Percentiles rank a stretch among this genome's conserved stretches.
phyloP scores from a whole-genome alignment of 2,329 filamentous ascomycete genomes.

The Fusarium nanum region DNA sequence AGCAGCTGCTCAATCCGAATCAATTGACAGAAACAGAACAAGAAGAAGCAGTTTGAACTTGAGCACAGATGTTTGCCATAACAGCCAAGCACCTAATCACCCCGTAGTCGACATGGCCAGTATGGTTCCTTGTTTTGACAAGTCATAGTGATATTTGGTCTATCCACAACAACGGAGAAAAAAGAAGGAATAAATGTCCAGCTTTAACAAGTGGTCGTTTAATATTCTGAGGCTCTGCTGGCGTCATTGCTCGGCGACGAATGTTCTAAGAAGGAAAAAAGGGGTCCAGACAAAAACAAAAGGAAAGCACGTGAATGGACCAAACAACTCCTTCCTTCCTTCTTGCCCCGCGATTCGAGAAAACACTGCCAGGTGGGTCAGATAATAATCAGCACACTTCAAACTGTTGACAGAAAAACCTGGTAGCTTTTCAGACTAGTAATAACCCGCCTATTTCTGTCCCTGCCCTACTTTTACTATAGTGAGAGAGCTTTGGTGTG shows the following conservation, averaged over 20 bases:
- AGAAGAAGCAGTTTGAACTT: not conserved
- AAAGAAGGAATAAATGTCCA: not conserved
- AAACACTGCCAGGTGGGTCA: no score
- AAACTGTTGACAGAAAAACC: no score
- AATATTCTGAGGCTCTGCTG: not conserved
- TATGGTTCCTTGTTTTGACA: not conserved
- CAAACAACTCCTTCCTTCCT: constrained; percentile 30
- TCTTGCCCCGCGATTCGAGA: constrained; percentile 32
- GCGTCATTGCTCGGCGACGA: not conserved
- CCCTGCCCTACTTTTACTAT: no score
- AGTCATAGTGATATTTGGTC: not conserved
- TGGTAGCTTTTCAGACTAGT: no score
- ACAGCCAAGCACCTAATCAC: not conserved
- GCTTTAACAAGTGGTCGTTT: not conserved
- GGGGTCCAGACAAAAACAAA: constrained; percentile 12
- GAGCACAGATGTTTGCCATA: not conserved
- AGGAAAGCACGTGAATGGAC: constrained; percentile 29
- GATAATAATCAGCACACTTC: no score
- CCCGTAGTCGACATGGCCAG: not conserved
- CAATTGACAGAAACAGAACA: not conserved
- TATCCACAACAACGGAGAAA: not conserved
- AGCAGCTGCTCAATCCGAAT: not conserved
- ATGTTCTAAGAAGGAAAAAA: constrained; percentile 6
- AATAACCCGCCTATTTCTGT: no score
- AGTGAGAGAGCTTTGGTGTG: no score